phyloP scores from a whole-genome alignment of 345 rosid genomes.

The Moricandia arvensis region DNA sequence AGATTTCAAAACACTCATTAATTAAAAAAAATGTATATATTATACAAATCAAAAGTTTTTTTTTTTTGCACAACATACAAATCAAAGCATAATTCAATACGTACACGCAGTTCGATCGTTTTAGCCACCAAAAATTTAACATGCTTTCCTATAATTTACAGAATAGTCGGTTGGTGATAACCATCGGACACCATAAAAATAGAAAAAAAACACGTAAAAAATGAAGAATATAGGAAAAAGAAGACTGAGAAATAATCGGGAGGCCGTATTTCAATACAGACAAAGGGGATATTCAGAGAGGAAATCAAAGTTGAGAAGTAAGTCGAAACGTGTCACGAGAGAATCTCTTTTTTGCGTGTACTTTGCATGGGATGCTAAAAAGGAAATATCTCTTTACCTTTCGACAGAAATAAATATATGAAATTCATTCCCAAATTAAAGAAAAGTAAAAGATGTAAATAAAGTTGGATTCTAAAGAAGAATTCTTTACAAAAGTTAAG shows the following conservation, averaged over 20 bases:
- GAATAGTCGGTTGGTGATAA: too few species aligned
- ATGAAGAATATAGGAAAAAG: slow-evolving; percentile 10
- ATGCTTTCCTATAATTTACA: too few species aligned
- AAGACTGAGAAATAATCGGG: slow-evolving; percentile 10
- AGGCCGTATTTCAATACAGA: slow-evolving; percentile 34
- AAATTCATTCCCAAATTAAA: slow-evolving; percentile 25
- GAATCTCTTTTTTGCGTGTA: slow-evolving; percentile 37
- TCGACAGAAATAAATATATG: slow-evolving; percentile 2
- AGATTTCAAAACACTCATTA: neutral
- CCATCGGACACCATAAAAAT: too few species aligned
- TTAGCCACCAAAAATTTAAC: too few species aligned
- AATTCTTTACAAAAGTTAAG: slow-evolving; percentile 37
- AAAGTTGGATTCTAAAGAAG: slow-evolving; percentile 36
- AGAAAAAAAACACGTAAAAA: slow-evolving; percentile 16
- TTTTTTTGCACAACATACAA: too few species aligned
- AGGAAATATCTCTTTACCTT: slow-evolving; percentile 35
- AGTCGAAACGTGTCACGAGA: slow-evolving; percentile 42
- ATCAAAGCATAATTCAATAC: too few species aligned
- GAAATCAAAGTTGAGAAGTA: slow-evolving; percentile 30
- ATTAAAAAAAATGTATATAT: neutral
- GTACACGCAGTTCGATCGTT: too few species aligned
- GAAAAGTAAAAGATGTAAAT: slow-evolving; percentile 27
- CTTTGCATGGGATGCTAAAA: slow-evolving; percentile 44
- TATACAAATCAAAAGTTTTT: neutral
- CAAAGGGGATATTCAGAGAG: slow-evolving; percentile 43